Evolutionary conservation across 768 basidiomycete genomes (phyloP).

Genomic region (Rhizopogon vesiculosus): DNA sequence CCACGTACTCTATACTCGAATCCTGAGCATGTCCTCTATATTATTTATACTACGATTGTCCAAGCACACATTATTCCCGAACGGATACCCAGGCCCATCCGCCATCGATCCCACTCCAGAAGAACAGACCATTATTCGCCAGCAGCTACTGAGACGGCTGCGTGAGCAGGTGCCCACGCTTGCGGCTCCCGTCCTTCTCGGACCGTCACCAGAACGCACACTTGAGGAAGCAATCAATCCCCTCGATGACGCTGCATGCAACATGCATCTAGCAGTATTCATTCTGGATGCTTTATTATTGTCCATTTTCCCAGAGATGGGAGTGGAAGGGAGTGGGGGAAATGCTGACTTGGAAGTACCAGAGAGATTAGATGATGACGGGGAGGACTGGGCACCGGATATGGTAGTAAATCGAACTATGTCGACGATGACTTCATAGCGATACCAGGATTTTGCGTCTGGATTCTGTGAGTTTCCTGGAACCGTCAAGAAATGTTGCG

Average conservation of each 20-base stretch:
- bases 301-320: constrained; percentile 76
- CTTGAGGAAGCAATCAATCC: constrained; percentile 55
- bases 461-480: not conserved
- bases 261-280: constrained; percentile 71
- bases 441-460: not conserved
- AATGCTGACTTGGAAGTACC: not conserved
- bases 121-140: constrained; percentile 61
- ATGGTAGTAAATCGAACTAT: not conserved
- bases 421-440: not conserved
- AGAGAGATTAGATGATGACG: constrained; percentile 1
- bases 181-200: constrained; percentile 47
- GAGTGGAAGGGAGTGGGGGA: constrained; percentile 13
- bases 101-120: constrained; percentile 72
- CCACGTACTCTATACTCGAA: constrained; percentile 52
- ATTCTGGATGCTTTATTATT: constrained; percentile 71
- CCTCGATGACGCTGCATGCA: constrained; percentile 61
- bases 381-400: not conserved
- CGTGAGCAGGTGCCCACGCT: constrained; percentile 32
- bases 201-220: constrained; percentile 44
- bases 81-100: constrained; percentile 77
- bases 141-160: constrained; percentile 35
- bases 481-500: not conserved
- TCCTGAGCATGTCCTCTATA: constrained; percentile 50
- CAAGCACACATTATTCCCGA: constrained; percentile 79
- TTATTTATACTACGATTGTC: constrained; percentile 48